Evolutionary conservation across 2,329 filamentous ascomycete genomes (phyloP), one percentile per base, ranked within the genome.

Genomic region (Pestalotiopsis sp.): DNA sequence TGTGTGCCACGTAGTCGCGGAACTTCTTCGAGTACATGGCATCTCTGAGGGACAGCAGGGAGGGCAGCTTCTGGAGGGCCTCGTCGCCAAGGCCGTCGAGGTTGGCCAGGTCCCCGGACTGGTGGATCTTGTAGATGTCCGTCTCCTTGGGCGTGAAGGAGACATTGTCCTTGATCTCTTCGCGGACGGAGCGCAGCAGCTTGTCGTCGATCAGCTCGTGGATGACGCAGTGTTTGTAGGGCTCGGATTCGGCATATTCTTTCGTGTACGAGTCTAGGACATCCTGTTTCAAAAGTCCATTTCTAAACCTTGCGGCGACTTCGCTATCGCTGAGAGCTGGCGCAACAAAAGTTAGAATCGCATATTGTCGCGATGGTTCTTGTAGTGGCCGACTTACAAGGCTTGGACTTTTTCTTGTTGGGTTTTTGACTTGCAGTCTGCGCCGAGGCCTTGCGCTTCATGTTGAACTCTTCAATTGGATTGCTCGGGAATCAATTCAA

Each of bases 71-170:
- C 70, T 92, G 88, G 67, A 98, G 87, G 6, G 95, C 94, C 7
- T 91, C 90, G 78, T 97, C 91, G 71, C 97, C 93, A 58, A 99
- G 88, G 27, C 96, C 96, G 81, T 98, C 95, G 69, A 99, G 90
- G 81, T 99, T 99, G 61, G 96, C 96, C 41, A 99, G 88, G 79
- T 99, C 96, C 72, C 96, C 96, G 4, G 95, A 98, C 84, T 99
- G 96, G 86, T 98, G 95, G 78, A 99, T 98, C 82, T 97, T 97
- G 88, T 99, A 99, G 75, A 99, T 99, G 80, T 99, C 96, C 62
- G 96, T 99, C 82, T 99, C 96, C 81, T 99, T 99, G 75, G 95
- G 95, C 13, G 96, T 98, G 83, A 99, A 99, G 73, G 93, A 91
- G 73, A 99, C 93, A 78, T 97, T 95, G 74, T 92, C 87, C 80